Base-by-base conservation (phyloP, 192 early-diverging fungal genomes). In the Coemansia sp. region DNA sequence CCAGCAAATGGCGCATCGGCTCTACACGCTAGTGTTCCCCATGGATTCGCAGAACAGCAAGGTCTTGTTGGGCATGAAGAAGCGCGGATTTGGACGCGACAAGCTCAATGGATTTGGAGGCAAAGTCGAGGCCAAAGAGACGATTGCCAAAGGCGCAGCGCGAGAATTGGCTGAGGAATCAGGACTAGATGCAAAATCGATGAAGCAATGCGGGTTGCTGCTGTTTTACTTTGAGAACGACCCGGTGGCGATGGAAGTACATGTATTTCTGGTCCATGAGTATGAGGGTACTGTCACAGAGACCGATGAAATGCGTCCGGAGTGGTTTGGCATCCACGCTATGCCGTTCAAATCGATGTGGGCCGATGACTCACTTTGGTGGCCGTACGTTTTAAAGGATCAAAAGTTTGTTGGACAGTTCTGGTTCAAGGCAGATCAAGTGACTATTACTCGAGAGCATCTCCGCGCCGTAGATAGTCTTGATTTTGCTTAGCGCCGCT, bases 51-150 rank as follows among this genome's bases (percentile, higher is more conserved):
- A 60, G 1, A 39, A 41, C 15, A 29, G 24, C 24, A 31, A 83
- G 64, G 86, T 92, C 41, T 80, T 91, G 3, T 84, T 94, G 20
- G 92, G 92, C 0, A 86, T 91, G 80, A 94, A 94, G 73, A 94
- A 94, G 70, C 87, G 92, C 9, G 92, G 92, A 8, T 91, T 94
- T 66, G 92, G 92, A 27, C 67, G 73, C 17, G 79, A 84, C 51
- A 84, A 86, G 24, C 84, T 78, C 76, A 93, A 93, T 53, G 91
- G 91, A 1, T 94, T 94, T 74, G 92, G 92, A 43, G 92, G 92
- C 39, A 94, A 94, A 57, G 85, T 92, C 17, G 92, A 94, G 56
- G 41, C 79, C 8, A 76, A 80, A 1, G 92, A 94, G 64, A 86
- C 90, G 2, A 54, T 90, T 27, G 63, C 70, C 22, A 56, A 89